Evolutionary conservation across 495 filamentous ascomycete genomes (phyloP), one percentile per base, ranked within the genome.

Genomic region (Bryoglossum gracile): DNA sequence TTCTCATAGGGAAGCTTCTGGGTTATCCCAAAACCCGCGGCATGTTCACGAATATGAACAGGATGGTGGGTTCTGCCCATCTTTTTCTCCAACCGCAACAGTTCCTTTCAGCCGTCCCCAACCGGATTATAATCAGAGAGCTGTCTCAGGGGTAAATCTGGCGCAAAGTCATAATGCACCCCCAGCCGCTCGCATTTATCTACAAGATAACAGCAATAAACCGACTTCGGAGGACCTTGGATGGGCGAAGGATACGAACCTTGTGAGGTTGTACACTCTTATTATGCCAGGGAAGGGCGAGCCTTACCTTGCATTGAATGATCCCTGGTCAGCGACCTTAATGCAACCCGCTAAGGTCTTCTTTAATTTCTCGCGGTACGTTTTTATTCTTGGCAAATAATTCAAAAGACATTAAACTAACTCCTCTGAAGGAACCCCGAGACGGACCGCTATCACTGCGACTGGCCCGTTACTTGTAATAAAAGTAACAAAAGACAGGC

Each of bases 401-500:
- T 13, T n/a, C n/a, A n/a, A n/a, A n/a, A n/a, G n/a, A 42, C 8
- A n/a, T 10, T 25, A 10, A 44, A 32, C 41, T 54, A 30, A 46
- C n/a, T 37, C 14, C 35, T 30, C 18, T 23, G 46, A 6, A 43
- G 25, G 42, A 33, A 2, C 8, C 10, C 6, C 25, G 4, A 43
- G 34, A 51, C 49, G 34, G 28, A 33, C n/a, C 8, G 17, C n/a
- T 43, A 48, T 62, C 62, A 64, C 54, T 65, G 68, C 58, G 59
- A 61, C 57, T 65, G 61, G 61, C 57, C 57, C 18, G 43, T 38
- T 0, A 24, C 39, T 24, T 53, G 49, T 22, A 23, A 24, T 8
- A 32, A 34, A 13, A 50, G 48, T 16, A 28, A 23, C 4, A 33
- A 35, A 19, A 48, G 73, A 10, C 61, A 63, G 14, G 72, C 73